Percentiles rank a stretch among this genome's conserved stretches.
Evolutionary conservation across 805 yeast genomes (phyloP).

Genomic region (Metschnikowia amazonensis): DNA sequence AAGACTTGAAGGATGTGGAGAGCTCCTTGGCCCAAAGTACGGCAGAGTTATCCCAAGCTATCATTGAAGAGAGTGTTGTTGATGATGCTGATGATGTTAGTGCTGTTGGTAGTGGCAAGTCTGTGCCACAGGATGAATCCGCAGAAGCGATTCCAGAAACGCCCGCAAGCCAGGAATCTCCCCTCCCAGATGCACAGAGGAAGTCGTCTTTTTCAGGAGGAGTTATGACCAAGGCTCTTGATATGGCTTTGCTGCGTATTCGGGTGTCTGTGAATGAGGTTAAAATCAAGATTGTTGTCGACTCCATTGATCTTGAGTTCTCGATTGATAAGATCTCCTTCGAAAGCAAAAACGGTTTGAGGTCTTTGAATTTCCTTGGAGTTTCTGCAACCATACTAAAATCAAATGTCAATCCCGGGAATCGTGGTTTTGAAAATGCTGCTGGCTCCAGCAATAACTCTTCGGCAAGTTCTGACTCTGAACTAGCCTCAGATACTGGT

Average conservation of each 20-base stretch:
- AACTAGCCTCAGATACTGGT: conserved; percentile 8
- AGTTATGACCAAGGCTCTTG: conserved; percentile 62
- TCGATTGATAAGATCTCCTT: conserved; percentile 28
- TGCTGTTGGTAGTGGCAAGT: not conserved
- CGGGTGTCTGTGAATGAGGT: conserved; percentile 48
- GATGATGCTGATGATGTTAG: not conserved
- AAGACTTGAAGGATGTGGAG: conserved; percentile 30
- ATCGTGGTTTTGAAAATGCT: conserved; percentile 3
- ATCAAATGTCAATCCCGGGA: conserved; percentile 29
- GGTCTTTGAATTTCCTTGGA: conserved; percentile 40
- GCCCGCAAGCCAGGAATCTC: not conserved
- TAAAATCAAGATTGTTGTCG: conserved; percentile 47
- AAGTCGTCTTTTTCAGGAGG: conserved; percentile 39
- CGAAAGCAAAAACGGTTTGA: conserved; percentile 44
- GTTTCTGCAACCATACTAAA: conserved; percentile 19
- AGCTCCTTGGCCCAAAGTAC: conserved; percentile 69
- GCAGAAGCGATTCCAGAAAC: not conserved
- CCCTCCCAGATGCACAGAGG: not conserved
- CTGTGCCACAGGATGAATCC: not conserved
- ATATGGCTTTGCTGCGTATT: conserved; percentile 60
- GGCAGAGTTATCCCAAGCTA: conserved; percentile 64
- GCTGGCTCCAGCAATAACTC: not conserved
- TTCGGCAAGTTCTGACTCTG: not conserved
- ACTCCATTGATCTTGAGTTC: conserved; percentile 35
- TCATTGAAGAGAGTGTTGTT: conserved; percentile 31